These are phyloP conservation scores for Trypanosoma boissoni DNA, from an alignment of 208 protist species.

Conservation along the genomic window DNA sequence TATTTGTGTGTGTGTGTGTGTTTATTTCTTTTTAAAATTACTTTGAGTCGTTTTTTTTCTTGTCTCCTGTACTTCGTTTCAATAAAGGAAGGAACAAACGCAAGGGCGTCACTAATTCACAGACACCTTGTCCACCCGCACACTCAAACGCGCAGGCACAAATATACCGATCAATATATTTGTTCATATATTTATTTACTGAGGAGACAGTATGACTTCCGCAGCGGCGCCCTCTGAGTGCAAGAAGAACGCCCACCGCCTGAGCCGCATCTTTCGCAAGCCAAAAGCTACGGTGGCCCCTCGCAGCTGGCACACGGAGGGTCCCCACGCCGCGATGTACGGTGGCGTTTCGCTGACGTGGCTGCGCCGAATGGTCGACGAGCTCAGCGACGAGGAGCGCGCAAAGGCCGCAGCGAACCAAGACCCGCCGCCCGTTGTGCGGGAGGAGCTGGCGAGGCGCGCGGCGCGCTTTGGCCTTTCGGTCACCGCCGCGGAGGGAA, in stretches of 20 bases:
- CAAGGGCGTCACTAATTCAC: too few species aligned
- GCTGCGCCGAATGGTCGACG: constrained; percentile 37
- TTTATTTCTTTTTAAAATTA: not conserved
- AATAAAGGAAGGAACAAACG: too few species aligned
- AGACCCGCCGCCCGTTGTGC: constrained; percentile 51
- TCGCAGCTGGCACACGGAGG: constrained; percentile 50
- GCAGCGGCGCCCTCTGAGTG: constrained; percentile 7
- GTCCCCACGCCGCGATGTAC: not conserved
- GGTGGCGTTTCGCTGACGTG: constrained; percentile 38
- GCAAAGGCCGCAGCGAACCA: constrained; percentile 44
- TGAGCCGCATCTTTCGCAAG: constrained; percentile 85
- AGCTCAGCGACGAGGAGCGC: constrained; percentile 58
- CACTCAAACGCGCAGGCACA: too few species aligned
- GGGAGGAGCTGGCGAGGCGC: constrained; percentile 63
- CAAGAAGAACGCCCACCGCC: constrained; percentile 73
- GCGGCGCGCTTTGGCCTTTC: constrained; percentile 73
- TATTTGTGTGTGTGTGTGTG: not conserved
- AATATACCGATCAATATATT: too few species aligned
- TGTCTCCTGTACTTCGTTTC: not conserved
- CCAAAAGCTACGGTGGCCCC: constrained; percentile 49
- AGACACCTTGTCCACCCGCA: too few species aligned
- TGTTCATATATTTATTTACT: too few species aligned
- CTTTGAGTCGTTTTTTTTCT: not conserved
- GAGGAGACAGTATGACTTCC: too few species aligned
- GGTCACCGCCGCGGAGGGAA: constrained; percentile 1